Evolutionary conservation across 2,329 filamentous ascomycete genomes (phyloP).

Genomic region (Diplocarpon mali): DNA sequence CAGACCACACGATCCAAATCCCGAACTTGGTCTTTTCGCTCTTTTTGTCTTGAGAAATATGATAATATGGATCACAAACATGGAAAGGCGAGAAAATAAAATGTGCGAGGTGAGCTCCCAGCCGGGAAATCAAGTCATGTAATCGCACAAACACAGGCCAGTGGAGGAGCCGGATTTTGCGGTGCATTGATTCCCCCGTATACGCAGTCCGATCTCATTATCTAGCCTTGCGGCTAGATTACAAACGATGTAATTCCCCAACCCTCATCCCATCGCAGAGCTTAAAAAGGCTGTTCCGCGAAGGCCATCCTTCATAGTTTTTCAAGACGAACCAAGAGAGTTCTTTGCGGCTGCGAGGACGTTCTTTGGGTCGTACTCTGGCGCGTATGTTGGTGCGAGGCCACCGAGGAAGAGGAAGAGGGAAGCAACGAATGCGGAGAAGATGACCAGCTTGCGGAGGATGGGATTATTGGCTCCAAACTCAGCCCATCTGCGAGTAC

Average conservation of each 20-base stretch:
- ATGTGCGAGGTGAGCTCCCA: too few relatives aligned
- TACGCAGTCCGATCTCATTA: too few relatives aligned
- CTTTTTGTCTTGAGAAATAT: too few relatives aligned
- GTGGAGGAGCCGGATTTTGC: too few relatives aligned
- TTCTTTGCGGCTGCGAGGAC: conserved; percentile 24
- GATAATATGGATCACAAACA: too few relatives aligned
- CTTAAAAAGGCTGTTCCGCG: neutral
- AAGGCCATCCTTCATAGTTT: neutral
- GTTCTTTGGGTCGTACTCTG: conserved; percentile 39
- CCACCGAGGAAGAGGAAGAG: conserved; percentile 62
- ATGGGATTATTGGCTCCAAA: conserved; percentile 69
- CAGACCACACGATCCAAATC: too few relatives aligned
- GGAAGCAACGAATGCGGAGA: conserved; percentile 49
- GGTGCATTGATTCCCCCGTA: too few relatives aligned
- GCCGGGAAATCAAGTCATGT: too few relatives aligned
- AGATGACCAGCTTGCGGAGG: conserved; percentile 65
- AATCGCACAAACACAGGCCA: too few relatives aligned
- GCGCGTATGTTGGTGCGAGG: conserved; percentile 49
- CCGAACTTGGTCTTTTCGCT: too few relatives aligned
- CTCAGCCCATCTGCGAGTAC: conserved; percentile 71
- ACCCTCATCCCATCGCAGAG: conserved; percentile 1
- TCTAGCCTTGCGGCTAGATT: neutral
- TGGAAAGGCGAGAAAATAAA: too few relatives aligned
- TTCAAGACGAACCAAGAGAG: conserved; percentile 14
- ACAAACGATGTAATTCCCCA: conserved; percentile 6